A percentile compares a stretch with the other conserved stretches of the same genome.
These are phyloP conservation scores for Neltuma alba DNA, from an alignment of 306 rosid genomes.

Conservation along the genomic window DNA sequence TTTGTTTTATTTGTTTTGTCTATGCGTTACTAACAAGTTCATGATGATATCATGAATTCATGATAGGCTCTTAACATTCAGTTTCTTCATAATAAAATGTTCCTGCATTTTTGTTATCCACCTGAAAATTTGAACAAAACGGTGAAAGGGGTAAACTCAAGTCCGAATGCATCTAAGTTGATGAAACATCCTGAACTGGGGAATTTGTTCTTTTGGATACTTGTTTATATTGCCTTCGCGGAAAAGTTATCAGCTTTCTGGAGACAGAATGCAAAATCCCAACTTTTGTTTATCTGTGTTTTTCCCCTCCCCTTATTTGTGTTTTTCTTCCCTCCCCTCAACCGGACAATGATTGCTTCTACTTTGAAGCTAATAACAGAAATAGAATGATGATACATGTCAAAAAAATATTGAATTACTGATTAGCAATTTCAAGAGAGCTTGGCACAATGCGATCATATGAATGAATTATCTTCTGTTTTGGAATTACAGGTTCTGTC, in stretches of 20 bases:
- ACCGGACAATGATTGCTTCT: background rate
- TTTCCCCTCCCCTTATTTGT: too few species aligned
- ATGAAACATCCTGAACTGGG: background rate
- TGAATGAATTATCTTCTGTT: constrained; percentile 7
- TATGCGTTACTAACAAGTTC: background rate
- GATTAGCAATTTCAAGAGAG: background rate
- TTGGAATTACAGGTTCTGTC: constrained; percentile 32
- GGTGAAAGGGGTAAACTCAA: background rate
- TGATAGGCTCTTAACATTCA: background rate
- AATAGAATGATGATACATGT: background rate
- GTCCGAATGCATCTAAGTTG: background rate
- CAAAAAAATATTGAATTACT: constrained; percentile 1
- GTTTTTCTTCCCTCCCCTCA: background rate
- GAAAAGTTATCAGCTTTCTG: background rate
- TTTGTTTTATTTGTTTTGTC: background rate
- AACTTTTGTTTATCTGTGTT: background rate
- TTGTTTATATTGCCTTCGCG: background rate
- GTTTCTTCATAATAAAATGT: background rate
- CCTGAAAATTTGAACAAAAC: background rate
- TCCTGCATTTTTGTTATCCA: background rate
- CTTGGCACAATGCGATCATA: background rate
- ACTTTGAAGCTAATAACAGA: background rate
- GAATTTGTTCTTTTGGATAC: background rate
- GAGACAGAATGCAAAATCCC: background rate
- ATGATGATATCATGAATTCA: background rate